Evolutionary conservation across 2,329 filamentous ascomycete species (phyloP), one percentile per base, ranked within the genome.

Genomic region (Verticillium klebahnii): DNA sequence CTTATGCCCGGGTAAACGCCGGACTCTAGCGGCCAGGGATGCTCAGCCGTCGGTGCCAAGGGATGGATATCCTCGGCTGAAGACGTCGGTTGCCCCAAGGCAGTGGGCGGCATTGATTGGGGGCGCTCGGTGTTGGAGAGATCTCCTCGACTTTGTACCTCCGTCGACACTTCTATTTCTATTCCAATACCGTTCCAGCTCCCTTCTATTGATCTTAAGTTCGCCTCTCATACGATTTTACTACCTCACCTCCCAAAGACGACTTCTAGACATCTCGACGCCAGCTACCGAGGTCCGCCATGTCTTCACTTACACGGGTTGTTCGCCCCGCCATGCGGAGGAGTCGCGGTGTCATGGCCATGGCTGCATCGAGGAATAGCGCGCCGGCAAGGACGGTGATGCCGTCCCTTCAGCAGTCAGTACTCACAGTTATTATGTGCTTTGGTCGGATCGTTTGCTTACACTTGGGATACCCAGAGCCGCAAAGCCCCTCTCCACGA

Each of bases 401-500:
- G 14, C 60, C 59, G 32, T 61, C 59, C 66, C 65, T 67, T 56
- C 70, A 74, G 64, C 71, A 72, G 74, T 74, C 72, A 69, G 62
- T 68, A 3, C 19, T 34, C 14, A 29, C 1, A 29, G 3, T 29
- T 3, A 29, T 29, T 29, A 5, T 29, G 5, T 6, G 29, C 29
- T 29, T 29, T 29, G 29, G 29, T 29, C 29, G 29, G 29, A 29
- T 29, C 29, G 29, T 29, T 29, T 29, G 29, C 29, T 29, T 29
- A 29, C 29, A 29, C 29, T 29, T 29, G 29, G 29, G 29, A 29
- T 29, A 29, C 29, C 29, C 29, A 63, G 64, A 66, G 76, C 77
- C 66, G 66, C 73, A 62, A 84, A 87, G 67, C 71, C 81, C 23
- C 82, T 92, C 62, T 89, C 88, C 40, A 83, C 83, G 57, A 90